Base-by-base conservation (phyloP, 106 monocot genomes). In the Hemerocallis citrina region DNA sequence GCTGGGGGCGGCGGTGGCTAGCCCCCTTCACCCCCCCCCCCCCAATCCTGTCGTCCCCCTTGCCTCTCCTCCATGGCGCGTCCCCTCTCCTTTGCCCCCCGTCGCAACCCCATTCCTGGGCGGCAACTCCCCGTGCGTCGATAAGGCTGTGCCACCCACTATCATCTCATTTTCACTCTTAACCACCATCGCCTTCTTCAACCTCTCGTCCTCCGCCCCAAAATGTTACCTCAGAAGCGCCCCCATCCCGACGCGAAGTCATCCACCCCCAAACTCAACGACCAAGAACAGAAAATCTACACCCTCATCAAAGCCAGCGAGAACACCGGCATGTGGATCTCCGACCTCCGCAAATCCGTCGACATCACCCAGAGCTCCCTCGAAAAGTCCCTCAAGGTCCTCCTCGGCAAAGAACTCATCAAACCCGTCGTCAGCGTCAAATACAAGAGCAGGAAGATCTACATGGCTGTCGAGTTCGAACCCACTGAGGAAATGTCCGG, bases 401-500 rank as follows among this genome's bases (percentile, higher is more conserved):
- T 92, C 50, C 46, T 54, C 8, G 11, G 16, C 52, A 80, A 80
- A 61, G 42, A 64, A 21, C 63, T 83, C 32, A 70, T 92, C 61
- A 83, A 83, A 62, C 74, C 75, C 7, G 92, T 92, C 2, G 65
- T 56, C 33, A 72, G 72, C 60, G 45, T 83, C 12, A 67, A 77
- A 49, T 46, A 75, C 55, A 79, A 74, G 23, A 49, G 5, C 5
- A 69, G 51, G 62, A 92, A 92, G 63, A 57, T 75, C 14, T 77
- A 55, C 59, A 84, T 92, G 83, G 80, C 58, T 3, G 47, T 59
- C 0, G 80, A 80, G 46, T 86, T 83, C 21, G 77, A 87, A 33
- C 86, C 92, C 1, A 64, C 77, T 2, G 57, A 69, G 25, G 83
- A 83, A 51, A 64, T 92, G 12, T 63, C 86, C 1, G 86, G 92